Conservation (phyloP, 2,329 filamentous ascomycete genomes). For the Aspergillus chevalieri region DNA sequence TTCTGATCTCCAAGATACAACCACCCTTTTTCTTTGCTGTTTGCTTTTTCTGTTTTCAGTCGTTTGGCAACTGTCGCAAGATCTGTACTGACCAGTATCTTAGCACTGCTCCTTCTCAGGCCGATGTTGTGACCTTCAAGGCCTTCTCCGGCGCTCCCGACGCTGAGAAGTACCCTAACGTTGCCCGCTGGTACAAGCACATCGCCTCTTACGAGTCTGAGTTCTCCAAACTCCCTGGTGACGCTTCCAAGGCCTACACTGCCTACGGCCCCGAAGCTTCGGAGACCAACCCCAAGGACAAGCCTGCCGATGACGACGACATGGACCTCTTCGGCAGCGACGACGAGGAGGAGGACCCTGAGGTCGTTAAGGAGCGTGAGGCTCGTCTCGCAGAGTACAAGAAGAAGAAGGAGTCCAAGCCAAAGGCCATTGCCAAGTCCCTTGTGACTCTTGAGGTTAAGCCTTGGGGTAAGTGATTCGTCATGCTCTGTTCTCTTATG, state of each 20-base stretch:
- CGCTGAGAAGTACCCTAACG: conserved; percentile 83
- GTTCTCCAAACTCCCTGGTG: conserved; percentile 84
- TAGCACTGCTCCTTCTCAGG: conserved; percentile 72
- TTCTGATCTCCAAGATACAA: conserved; percentile 53
- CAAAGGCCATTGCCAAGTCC: conserved; percentile 90
- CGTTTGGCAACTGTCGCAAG: conserved; percentile 1
- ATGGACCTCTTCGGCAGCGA: conserved; percentile 91
- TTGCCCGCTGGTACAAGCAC: conserved; percentile 98
- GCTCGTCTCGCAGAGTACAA: conserved; percentile 88
- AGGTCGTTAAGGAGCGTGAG: conserved; percentile 76
- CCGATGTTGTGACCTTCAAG: conserved; percentile 95
- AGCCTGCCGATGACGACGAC: conserved; percentile 71
- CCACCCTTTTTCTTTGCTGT: neutral
- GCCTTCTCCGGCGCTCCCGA: conserved; percentile 69
- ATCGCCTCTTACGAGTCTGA: conserved; percentile 87
- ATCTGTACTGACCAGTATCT: conserved; percentile 12
- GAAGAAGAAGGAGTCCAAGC: conserved; percentile 93
- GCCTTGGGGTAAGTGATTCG: conserved; percentile 78
- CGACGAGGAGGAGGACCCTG: conserved; percentile 88
- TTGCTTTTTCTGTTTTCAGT: conserved; percentile 12
- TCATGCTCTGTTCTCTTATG: neutral
- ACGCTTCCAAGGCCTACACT: conserved; percentile 81
- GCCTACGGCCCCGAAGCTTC: conserved; percentile 81
- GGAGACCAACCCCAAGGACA: conserved; percentile 80
- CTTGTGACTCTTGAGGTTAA: conserved; percentile 94